phyloP scores from a whole-genome alignment of 2,329 filamentous ascomycete genomes.

The Colletotrichum truncatum region DNA sequence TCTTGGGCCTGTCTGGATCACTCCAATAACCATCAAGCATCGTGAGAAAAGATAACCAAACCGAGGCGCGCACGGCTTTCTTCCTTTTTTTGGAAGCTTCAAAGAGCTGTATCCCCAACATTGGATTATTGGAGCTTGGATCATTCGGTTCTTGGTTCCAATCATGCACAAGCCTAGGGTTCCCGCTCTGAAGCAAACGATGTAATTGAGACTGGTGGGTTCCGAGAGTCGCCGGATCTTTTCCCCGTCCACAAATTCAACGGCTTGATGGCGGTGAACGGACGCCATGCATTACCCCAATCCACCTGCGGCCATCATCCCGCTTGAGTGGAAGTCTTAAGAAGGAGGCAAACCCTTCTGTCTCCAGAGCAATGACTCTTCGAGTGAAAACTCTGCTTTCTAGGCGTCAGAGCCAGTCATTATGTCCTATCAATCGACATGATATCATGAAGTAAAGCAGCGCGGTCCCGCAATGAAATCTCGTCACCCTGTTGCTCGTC shows the following conservation, averaged over 20 bases:
- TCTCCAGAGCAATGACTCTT: slow-evolving; percentile 29
- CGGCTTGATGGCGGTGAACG: slow-evolving; percentile 28
- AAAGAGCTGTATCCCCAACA: slow-evolving; percentile 9
- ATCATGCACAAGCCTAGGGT: slow-evolving; percentile 26
- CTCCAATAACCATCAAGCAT: background rate
- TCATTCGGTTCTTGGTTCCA: slow-evolving; percentile 16
- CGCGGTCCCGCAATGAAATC: slow-evolving; percentile 7
- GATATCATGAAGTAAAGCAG: slow-evolving; percentile 13
- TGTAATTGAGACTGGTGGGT: slow-evolving; percentile 23
- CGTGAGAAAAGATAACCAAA: background rate
- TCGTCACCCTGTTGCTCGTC: slow-evolving; percentile 12
- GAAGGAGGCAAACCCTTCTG: slow-evolving; percentile 6
- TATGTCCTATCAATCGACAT: slow-evolving; percentile 18
- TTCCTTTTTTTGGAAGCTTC: background rate
- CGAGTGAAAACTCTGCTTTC: slow-evolving; percentile 23
- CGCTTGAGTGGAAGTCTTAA: slow-evolving; percentile 9
- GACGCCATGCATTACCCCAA: slow-evolving; percentile 24
- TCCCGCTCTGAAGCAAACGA: slow-evolving; percentile 26
- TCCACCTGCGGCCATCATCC: slow-evolving; percentile 23
- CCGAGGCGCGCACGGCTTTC: background rate
- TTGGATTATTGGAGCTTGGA: slow-evolving; percentile 10
- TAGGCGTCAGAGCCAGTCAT: slow-evolving; percentile 9
- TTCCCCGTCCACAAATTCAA: slow-evolving; percentile 28
- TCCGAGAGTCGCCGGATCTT: slow-evolving; percentile 17
- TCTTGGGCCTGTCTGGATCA: slow-evolving; percentile 8